Percentiles rank a stretch among this genome's conserved stretches.
These are phyloP conservation scores for Apiotrichum mycotoxinovorans DNA, from an alignment of 1,284 basidiomycete species.

Conservation along the genomic window DNA sequence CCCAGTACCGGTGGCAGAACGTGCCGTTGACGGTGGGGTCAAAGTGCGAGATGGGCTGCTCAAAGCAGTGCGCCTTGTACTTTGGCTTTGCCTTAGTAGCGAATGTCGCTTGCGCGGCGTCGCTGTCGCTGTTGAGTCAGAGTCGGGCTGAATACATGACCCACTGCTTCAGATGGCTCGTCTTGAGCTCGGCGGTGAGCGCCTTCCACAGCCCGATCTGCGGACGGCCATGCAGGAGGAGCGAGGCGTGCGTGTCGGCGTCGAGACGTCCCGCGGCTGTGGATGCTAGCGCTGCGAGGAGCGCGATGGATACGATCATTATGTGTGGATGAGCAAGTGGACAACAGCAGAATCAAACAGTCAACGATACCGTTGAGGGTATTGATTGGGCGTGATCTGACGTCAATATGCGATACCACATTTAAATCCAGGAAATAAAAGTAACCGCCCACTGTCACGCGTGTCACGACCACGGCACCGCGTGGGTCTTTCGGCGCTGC, in stretches of 20 bases:
- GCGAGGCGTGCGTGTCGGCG: constrained; percentile 21
- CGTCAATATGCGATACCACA: too few relatives aligned
- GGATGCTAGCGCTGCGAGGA: neutral
- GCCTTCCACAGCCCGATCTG: constrained; percentile 39
- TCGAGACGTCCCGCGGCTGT: constrained; percentile 13
- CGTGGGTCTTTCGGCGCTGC: too few relatives aligned
- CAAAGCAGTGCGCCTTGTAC: constrained; percentile 59
- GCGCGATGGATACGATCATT: constrained; percentile 4
- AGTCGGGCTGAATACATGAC: neutral
- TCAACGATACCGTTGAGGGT: too few relatives aligned
- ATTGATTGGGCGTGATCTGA: too few relatives aligned
- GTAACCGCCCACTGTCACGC: too few relatives aligned
- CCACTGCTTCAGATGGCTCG: neutral
- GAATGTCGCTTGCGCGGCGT: constrained; percentile 7
- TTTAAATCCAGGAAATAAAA: too few relatives aligned
- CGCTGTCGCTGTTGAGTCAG: neutral
- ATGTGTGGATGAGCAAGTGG: neutral
- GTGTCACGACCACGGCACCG: too few relatives aligned
- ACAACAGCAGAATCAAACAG: too few relatives aligned
- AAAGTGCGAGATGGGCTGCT: constrained; percentile 77
- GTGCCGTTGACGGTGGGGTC: constrained; percentile 44
- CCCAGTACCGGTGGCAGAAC: constrained; percentile 68
- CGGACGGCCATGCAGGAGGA: constrained; percentile 34
- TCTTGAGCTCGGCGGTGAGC: constrained; percentile 30
- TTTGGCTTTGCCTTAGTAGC: constrained; percentile 3